Conservation (phyloP, 805 yeast species). For the Gaillardinia entomophila region DNA sequence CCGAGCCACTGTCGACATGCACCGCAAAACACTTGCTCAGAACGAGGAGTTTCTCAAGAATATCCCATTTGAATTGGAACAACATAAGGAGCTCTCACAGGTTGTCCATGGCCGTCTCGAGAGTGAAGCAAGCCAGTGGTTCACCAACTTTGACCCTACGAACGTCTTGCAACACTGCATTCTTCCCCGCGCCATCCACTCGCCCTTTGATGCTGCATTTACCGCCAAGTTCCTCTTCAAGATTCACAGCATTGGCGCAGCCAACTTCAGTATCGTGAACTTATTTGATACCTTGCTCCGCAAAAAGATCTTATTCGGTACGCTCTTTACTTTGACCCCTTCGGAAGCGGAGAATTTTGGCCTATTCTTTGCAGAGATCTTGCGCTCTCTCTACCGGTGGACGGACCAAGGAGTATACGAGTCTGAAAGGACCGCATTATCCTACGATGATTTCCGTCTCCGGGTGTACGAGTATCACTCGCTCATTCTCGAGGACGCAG, state of each 20-base stretch:
- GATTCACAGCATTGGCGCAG: slow-evolving; percentile 33
- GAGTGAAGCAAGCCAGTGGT: slow-evolving; percentile 33
- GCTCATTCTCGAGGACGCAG: slow-evolving; percentile 38
- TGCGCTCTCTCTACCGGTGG: slow-evolving; percentile 46
- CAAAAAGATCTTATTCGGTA: slow-evolving; percentile 44
- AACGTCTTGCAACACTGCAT: slow-evolving; percentile 58
- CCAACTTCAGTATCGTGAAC: slow-evolving; percentile 31
- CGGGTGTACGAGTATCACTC: slow-evolving; percentile 53
- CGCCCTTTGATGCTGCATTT: slow-evolving; percentile 78
- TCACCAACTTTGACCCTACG: slow-evolving; percentile 12
- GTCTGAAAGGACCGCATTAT: slow-evolving; percentile 1
- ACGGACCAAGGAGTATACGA: slow-evolving; percentile 23
- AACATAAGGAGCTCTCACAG: slow-evolving; percentile 39
- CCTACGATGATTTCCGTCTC: slow-evolving; percentile 31
- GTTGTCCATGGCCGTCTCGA: slow-evolving; percentile 20
- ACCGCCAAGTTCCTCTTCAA: slow-evolving; percentile 55
- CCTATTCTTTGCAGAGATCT: slow-evolving; percentile 55
- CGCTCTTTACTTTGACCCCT: slow-evolving; percentile 66
- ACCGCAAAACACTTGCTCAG: slow-evolving; percentile 15
- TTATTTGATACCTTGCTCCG: slow-evolving; percentile 44
- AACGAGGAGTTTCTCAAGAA: slow-evolving; percentile 17
- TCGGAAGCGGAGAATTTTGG: slow-evolving; percentile 81
- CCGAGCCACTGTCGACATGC: slow-evolving; percentile 14
- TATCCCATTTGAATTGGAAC: slow-evolving; percentile 35
- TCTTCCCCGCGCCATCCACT: slow-evolving; percentile 70